Conservation (phyloP, 2,329 filamentous ascomycete genomes). For the Fusarium paranaense region DNA sequence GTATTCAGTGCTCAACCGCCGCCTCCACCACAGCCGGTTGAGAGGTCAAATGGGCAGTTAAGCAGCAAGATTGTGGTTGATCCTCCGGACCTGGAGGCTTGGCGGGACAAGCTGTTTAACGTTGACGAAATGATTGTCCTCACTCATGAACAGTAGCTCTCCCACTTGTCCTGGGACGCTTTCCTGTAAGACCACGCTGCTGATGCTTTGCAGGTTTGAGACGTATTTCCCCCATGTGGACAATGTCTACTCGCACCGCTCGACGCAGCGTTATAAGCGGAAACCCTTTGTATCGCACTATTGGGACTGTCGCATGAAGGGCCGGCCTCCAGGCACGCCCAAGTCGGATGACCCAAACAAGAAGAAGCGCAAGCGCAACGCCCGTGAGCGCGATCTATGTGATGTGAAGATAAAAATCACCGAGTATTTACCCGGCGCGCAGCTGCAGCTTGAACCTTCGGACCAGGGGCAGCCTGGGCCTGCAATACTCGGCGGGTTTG, state of each 20-base stretch:
- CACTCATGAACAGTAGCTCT: conserved; percentile 75
- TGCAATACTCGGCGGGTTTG: conserved; percentile 13
- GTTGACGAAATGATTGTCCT: conserved; percentile 79
- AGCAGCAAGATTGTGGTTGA: conserved; percentile 69
- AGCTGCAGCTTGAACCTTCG: conserved; percentile 45
- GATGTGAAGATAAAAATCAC: conserved; percentile 90
- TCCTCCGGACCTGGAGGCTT: conserved; percentile 75
- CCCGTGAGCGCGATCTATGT: conserved; percentile 82
- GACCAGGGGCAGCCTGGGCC: conserved; percentile 5
- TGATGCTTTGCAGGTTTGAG: conserved; percentile 67
- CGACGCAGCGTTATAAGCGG: conserved; percentile 83
- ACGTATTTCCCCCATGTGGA: conserved; percentile 87
- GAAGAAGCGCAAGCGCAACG: conserved; percentile 82
- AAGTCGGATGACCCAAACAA: conserved; percentile 84
- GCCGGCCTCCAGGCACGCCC: conserved; percentile 80
- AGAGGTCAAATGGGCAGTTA: conserved; percentile 62
- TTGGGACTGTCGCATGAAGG: conserved; percentile 87
- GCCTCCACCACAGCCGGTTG: neutral
- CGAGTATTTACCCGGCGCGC: conserved; percentile 75
- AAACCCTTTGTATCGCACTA: conserved; percentile 87
- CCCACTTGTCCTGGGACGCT: neutral
- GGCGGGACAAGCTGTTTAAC: conserved; percentile 79
- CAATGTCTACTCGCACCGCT: conserved; percentile 87
- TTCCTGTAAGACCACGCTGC: neutral
- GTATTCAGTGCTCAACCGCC: conserved; percentile 1